Evolutionary conservation across 2,329 filamentous ascomycete genomes (phyloP).

Genomic region (Ophiostoma angusticollis): DNA sequence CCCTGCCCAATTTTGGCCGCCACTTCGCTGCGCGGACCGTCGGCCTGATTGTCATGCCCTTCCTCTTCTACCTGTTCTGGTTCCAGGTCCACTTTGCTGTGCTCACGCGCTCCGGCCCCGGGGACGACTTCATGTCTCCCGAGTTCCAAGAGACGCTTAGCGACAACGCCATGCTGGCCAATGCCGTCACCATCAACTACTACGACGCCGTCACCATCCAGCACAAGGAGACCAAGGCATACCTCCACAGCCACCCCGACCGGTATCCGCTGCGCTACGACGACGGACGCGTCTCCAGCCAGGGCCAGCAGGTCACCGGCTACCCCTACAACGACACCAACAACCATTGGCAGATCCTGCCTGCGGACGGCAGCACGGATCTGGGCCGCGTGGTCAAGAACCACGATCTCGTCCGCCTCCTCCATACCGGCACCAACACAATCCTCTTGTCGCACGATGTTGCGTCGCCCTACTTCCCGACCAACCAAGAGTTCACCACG

Average conservation of each 20-base stretch:
- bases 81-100: constrained; percentile 98
- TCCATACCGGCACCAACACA: constrained; percentile 74
- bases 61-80: constrained; percentile 98
- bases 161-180: constrained; percentile 85
- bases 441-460: constrained; percentile 90
- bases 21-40: constrained; percentile 82
- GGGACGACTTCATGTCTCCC: constrained; percentile 97
- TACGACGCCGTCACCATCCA: constrained; percentile 76
- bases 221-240: constrained; percentile 96
- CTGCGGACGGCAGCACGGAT: constrained; percentile 44
- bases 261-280: constrained; percentile 90
- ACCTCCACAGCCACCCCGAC: constrained; percentile 85
- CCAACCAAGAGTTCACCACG: constrained; percentile 96
- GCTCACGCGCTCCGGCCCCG: constrained; percentile 75
- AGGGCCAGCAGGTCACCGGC: constrained; percentile 94
- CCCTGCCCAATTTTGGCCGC: constrained; percentile 66
- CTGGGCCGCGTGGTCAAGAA: constrained; percentile 59
- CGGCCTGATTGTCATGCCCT: constrained; percentile 78
- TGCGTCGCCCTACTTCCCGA: constrained; percentile 88
- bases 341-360: constrained; percentile 93
- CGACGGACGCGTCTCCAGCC: constrained; percentile 91
- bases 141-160: constrained; percentile 95
- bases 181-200: constrained; percentile 77
- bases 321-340: constrained; percentile 98
- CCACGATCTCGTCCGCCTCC: constrained; percentile 73